These are phyloP conservation scores for Crithidia brevicula DNA, from an alignment of 208 protist species.

Conservation along the genomic window DNA sequence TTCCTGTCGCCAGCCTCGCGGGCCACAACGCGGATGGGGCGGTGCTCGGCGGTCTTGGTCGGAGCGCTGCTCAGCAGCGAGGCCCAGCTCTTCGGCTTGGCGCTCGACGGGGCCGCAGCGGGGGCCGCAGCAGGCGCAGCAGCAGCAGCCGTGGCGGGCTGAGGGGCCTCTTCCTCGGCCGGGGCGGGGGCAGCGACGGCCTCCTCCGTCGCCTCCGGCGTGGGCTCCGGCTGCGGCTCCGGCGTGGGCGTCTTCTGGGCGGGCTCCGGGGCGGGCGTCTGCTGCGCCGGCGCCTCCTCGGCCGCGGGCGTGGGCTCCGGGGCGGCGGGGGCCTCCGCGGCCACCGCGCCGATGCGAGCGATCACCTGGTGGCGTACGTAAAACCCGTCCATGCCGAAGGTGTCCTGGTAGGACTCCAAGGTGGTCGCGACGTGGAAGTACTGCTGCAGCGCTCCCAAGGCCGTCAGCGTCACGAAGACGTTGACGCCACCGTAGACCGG, in stretches of 20 bases:
- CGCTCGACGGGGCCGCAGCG: conserved; percentile 15
- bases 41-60: conserved; percentile 38
- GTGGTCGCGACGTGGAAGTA: conserved; percentile 82
- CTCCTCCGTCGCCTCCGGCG: conserved; percentile 25
- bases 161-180: conserved; percentile 14
- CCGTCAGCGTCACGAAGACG: conserved; percentile 65
- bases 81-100: conserved; percentile 75
- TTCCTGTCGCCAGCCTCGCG: conserved; percentile 30
- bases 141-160: conserved; percentile 11
- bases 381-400: conserved; percentile 60
- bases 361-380: conserved; percentile 86
- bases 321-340: conserved; percentile 34
- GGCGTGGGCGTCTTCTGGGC: conserved; percentile 16
- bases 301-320: conserved; percentile 32
- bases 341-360: conserved; percentile 66
- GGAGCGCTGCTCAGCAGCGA: conserved; percentile 47
- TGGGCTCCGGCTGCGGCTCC: conserved; percentile 26
- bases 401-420: conserved; percentile 68
- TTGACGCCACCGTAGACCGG: conserved; percentile 76
- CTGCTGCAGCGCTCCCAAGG: conserved; percentile 56
- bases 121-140: conserved; percentile 14
- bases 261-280: conserved; percentile 35
- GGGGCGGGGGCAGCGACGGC: conserved; percentile 26
- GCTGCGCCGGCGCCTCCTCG: conserved; percentile 31
- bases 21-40: conserved; percentile 55